Conservation (phyloP, 768 basidiomycete species). For the Pleurotus giganteus region DNA sequence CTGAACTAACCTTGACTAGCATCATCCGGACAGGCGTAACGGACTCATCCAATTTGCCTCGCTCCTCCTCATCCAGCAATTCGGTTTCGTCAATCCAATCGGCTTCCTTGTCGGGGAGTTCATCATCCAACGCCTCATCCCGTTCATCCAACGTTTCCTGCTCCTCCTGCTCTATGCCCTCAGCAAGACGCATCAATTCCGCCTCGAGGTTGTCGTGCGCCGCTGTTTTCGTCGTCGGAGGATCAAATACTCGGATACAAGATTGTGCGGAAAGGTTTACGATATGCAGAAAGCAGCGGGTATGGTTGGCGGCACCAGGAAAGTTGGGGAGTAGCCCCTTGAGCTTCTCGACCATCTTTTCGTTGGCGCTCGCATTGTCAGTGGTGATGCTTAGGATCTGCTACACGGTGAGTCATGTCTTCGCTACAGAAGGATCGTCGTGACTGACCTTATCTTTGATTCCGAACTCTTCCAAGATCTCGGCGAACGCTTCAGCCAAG, state of each 20-base stretch:
- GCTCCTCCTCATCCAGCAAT: constrained; percentile 7
- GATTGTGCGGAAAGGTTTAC: constrained; percentile 35
- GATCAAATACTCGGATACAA: constrained; percentile 30
- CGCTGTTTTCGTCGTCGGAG: constrained; percentile 10
- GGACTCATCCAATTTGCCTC: constrained; percentile 1
- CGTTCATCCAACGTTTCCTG: not conserved
- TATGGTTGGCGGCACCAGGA: constrained; percentile 20
- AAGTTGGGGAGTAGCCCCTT: constrained; percentile 17
- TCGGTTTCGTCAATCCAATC: too few relatives aligned
- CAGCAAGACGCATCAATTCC: not conserved
- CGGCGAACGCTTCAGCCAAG: constrained; percentile 30
- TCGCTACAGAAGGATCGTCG: not conserved
- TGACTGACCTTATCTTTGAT: constrained; percentile 30
- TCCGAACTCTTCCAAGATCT: constrained; percentile 32
- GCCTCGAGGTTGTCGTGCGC: not conserved
- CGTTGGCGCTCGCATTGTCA: constrained; percentile 35
- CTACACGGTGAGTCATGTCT: not conserved
- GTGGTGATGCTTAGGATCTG: constrained; percentile 31
- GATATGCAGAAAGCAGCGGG: constrained; percentile 36
- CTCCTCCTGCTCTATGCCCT: constrained; percentile 12
- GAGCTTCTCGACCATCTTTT: constrained; percentile 30
- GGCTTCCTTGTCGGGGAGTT: too few relatives aligned
- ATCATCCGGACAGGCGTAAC: constrained; percentile 6
- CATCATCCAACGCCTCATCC: constrained; percentile 4
- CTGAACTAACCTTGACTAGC: constrained; percentile 11